A percentile compares a stretch with the other conserved stretches of the same genome.
These are phyloP conservation scores for Hygrophorus pudorinus DNA, from an alignment of 768 basidiomycete species.

Conservation along the genomic window DNA sequence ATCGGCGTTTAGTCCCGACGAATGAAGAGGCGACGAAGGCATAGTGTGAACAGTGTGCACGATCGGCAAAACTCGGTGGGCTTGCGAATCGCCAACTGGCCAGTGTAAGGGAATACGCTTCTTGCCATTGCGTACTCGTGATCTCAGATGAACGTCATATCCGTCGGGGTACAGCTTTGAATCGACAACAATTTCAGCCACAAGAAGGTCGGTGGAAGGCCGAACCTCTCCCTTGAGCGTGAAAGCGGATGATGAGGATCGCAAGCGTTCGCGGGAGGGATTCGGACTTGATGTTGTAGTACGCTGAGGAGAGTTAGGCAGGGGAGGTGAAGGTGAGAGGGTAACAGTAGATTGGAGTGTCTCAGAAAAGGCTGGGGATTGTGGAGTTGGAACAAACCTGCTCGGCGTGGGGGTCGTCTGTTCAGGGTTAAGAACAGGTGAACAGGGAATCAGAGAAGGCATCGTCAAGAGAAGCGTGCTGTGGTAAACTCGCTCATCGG, in stretches of 20 bases:
- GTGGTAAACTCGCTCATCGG: conserved; percentile 41
- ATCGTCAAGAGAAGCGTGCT: conserved; percentile 38
- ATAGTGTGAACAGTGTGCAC: conserved; percentile 58
- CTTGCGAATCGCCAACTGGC: neutral
- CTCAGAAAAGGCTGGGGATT: conserved; percentile 7
- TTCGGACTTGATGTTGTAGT: neutral
- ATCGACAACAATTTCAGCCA: conserved; percentile 74
- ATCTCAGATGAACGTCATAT: conserved; percentile 45
- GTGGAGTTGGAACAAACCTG: neutral
- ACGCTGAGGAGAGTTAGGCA: neutral
- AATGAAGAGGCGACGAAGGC: conserved; percentile 74
- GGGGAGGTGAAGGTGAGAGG: neutral
- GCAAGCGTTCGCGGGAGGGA: conserved; percentile 20
- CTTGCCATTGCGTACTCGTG: conserved; percentile 24
- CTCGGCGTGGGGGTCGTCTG: conserved; percentile 29
- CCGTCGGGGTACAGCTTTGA: conserved; percentile 71
- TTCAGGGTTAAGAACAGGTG: conserved; percentile 15
- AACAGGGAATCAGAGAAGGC: conserved; percentile 8
- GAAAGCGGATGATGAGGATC: conserved; percentile 48
- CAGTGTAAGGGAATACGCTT: conserved; percentile 2
- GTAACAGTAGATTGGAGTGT: neutral
- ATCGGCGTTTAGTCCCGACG: conserved; percentile 44
- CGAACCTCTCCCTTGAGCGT: conserved; percentile 52
- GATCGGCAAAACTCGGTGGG: conserved; percentile 36
- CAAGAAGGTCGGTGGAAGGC: conserved; percentile 56